phyloP scores from a whole-genome alignment of 2,329 filamentous ascomycete species.

The Sarocladium oryzae region DNA sequence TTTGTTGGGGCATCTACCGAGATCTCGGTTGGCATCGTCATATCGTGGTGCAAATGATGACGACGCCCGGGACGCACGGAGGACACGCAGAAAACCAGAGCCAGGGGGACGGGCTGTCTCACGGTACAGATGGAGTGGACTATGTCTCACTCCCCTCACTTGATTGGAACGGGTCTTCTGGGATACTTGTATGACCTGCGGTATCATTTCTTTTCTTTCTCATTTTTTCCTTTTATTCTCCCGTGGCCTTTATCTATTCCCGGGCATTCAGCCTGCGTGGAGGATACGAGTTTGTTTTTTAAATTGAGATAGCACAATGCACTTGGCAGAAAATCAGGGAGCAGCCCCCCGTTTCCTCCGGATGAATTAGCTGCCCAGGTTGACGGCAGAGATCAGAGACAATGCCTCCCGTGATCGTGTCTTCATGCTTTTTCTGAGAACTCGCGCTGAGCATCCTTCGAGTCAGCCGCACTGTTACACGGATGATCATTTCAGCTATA shows the following conservation, averaged over 20 bases:
- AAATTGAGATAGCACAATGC: no score
- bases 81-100: no score
- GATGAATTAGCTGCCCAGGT: no score
- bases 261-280: background rate
- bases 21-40: no score
- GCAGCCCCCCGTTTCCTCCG: background rate
- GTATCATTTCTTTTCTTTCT: no score
- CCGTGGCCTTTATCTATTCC: background rate
- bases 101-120: background rate
- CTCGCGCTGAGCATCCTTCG: background rate
- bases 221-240: no score
- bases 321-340: background rate
- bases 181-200: no score
- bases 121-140: background rate
- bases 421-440: background rate
- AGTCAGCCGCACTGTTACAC: slow-evolving; percentile 6
- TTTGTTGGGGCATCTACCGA: background rate
- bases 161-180: no score
- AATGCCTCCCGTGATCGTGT: background rate
- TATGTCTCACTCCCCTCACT: no score
- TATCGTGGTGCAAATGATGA: no score
- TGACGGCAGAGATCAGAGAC: background rate
- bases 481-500: background rate
- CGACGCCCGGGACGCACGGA: no score
- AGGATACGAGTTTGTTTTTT: no score